Evolutionary conservation across 2,329 filamentous ascomycete genomes (phyloP), one percentile per base, ranked within the genome.

Genomic region (Fusarium annulatum): DNA sequence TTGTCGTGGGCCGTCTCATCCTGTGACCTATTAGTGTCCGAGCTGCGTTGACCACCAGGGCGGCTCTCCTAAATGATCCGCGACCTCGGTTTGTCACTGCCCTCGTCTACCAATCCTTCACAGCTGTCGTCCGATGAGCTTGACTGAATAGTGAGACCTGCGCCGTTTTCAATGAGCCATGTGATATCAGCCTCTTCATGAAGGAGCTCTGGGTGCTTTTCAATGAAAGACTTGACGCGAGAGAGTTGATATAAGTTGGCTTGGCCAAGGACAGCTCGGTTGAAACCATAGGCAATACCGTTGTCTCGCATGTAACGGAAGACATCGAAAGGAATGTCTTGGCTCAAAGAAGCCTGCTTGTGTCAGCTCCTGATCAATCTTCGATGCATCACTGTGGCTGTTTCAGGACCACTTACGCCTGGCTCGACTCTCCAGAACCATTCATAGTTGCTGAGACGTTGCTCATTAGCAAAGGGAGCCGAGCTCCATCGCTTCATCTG

Each of bases 271-370:
- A 85, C 83, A 30, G 84, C 84, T 77, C 87, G 86, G 67, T 87
- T 89, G 78, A 89, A 90, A 18, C 88, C 94, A 79, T 96, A 96
- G 16, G 91, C 93, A 80, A 96, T 93, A 79, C 94, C 91, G 80
- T 94, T 90, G 78, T 97, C 94, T 71, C 90, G 87, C 93, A 97
- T 96, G 85, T 92, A 95, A 52, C 91, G 89, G 84, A 97, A 97
- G 36, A 96, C 90, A 78, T 97, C 94, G 79, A 97, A 96, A 79
- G 94, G 90, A 71, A 97, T 89, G 69, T 88, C 82, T 68, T 88
- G 88, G 64, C 84, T 85, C 72, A 89, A 88, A 49, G 87, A 84
- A 10, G 88, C 84, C 87, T 89, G 55, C 15, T 39, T 53, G 41
- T 28, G 48, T 76, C 55, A 77, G 73, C 33, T 41, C 34, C 64